Base-by-base conservation (phyloP, 208 protist genomes). In the Wallacemonas collosoma region DNA sequence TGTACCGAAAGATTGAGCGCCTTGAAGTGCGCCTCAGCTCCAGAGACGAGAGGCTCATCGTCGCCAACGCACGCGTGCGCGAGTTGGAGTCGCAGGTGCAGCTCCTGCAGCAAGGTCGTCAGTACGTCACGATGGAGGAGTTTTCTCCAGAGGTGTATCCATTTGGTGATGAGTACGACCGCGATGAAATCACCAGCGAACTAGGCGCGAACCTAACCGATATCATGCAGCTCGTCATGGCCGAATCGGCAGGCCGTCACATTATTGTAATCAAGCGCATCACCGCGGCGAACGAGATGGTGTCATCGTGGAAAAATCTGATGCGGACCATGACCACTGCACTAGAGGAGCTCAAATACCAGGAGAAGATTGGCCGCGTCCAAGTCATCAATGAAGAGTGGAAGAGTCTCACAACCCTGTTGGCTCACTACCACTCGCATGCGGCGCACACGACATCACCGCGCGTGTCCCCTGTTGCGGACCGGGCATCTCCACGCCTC, bases 1-100 rank as follows among this genome's bases (percentile, higher is more conserved):
- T 60, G 55, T 60, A 60, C 17, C 55, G 55, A 12, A 60, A 60
- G 17, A 60, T 60, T 35, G 55, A 60, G 55, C 55, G 55, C 15
- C 55, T 60, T 38, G 15, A 60, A 60, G 55, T 60, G 15, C 55
- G 55, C 15, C 9, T 60, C 15, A 60, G 55, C 17, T 60, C 55
- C 9, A 11, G 55, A 11, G 55, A 60, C 55, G 55, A 60, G 55
- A 60, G 35, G 17, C 55, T 60, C 11, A 60, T 35, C 17, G 55
- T 60, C 55, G 55, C 55, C 15, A 60, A 60, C 17, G 17, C 55
- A 17, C 55, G 55, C 17, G 55, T 60, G 14, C 0, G 7, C 17
- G 55, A 60, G 55, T 35, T 60, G 15, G 55, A 60, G 17, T 7
- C 9, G 14, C 55, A 60, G 55, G 7, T 60, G 14, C 15, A 9